phyloP scores from a whole-genome alignment of 768 basidiomycete species.

The Xerocomus potaroensis region DNA sequence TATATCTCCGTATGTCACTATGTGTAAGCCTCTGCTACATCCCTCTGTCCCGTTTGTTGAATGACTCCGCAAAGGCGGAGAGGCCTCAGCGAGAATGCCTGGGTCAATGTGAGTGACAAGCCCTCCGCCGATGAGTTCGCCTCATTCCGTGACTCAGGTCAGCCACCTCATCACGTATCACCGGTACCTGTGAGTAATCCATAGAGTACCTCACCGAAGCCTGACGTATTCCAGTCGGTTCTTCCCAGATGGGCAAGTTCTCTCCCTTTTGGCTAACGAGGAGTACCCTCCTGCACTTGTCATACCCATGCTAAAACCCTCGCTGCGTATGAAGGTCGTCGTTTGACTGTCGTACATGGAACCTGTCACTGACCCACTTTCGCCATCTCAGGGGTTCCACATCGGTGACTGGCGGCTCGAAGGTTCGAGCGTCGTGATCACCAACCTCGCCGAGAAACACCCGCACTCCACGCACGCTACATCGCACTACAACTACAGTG shows the following conservation, averaged over 20 bases:
- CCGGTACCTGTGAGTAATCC: slow-evolving; percentile 70
- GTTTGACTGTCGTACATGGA: not conserved
- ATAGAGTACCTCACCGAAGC: not conserved
- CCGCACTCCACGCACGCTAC: slow-evolving; percentile 7
- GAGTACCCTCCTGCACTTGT: slow-evolving; percentile 64
- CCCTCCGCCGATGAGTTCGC: not conserved
- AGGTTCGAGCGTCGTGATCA: slow-evolving; percentile 55
- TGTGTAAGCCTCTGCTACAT: slow-evolving; percentile 45
- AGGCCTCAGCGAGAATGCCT: slow-evolving; percentile 78
- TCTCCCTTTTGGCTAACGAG: slow-evolving; percentile 83
- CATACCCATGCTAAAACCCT: slow-evolving; percentile 72
- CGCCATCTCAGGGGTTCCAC: slow-evolving; percentile 56
- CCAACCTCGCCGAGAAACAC: slow-evolving; percentile 55
- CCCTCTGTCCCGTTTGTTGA: not conserved
- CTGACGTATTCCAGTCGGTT: slow-evolving; percentile 57
- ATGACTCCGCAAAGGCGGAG: slow-evolving; percentile 33
- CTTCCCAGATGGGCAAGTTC: slow-evolving; percentile 79
- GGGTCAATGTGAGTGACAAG: slow-evolving; percentile 68
- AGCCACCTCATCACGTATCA: slow-evolving; percentile 90
- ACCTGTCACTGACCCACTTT: slow-evolving; percentile 1
- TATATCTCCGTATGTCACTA: slow-evolving; percentile 93
- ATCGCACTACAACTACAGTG: slow-evolving; percentile 3
- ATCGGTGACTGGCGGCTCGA: slow-evolving; percentile 71
- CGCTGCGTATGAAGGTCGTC: slow-evolving; percentile 69
- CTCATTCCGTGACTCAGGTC: slow-evolving; percentile 41